These are phyloP conservation scores for Ammopiptanthus mongolicus DNA, from an alignment of 306 rosid genomes.

Conservation along the genomic window DNA sequence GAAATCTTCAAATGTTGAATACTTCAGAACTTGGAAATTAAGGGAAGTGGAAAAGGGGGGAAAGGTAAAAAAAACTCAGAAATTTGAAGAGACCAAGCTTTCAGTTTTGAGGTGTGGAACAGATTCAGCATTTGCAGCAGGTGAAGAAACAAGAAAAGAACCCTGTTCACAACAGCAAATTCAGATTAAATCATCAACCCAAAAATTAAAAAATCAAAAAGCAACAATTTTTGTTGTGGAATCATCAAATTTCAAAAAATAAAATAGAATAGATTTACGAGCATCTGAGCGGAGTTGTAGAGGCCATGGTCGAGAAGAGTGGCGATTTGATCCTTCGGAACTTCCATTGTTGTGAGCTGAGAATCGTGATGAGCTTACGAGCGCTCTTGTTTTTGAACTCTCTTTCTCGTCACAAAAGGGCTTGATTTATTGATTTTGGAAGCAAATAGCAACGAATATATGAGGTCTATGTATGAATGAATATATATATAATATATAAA, in stretches of 20 bases:
- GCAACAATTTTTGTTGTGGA: not conserved
- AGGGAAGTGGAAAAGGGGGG: not conserved
- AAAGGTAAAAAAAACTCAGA: not conserved
- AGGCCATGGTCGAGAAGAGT: constrained; percentile 84
- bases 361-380: not conserved
- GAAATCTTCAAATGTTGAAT: not conserved
- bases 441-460: too few species aligned
- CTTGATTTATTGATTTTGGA: constrained; percentile 3
- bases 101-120: constrained; percentile 78
- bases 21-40: not conserved
- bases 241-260: not conserved
- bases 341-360: constrained; percentile 53
- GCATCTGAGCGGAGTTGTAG: constrained; percentile 91
- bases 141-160: constrained; percentile 94
- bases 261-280: constrained; percentile 45
- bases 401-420: not conserved
- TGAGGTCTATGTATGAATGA: too few species aligned
- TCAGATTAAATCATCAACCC: not conserved
- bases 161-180: constrained; percentile 42
- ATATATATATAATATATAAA: too few species aligned
- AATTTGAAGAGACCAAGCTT: constrained; percentile 59
- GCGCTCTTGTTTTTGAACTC: constrained; percentile 28
- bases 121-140: constrained; percentile 76
- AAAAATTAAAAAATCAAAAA: constrained; percentile 5
- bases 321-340: constrained; percentile 91